Conservation (phyloP, 495 filamentous ascomycete species). For the Trichoderma reesei region DNA sequence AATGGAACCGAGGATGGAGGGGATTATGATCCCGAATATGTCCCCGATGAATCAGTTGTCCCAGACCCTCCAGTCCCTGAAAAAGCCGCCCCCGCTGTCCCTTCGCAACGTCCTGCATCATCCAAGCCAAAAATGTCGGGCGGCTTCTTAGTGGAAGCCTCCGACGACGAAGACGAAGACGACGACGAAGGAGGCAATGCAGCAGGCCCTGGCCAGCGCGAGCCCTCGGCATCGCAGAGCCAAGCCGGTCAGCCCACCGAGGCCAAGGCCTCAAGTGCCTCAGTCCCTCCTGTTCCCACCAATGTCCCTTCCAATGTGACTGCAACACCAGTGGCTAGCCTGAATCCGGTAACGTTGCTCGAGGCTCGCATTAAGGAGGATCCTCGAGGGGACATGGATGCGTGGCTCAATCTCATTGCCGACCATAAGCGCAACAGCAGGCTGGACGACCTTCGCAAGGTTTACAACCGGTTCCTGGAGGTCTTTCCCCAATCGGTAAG, state of each 20-base stretch:
- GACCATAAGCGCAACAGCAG: constrained; percentile 77
- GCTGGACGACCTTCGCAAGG: constrained; percentile 65
- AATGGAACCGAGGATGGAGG: constrained; percentile 33
- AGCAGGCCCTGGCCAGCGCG: not conserved
- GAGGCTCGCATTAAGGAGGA: constrained; percentile 88
- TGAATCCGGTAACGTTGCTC: constrained; percentile 72
- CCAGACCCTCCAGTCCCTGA: constrained; percentile 8
- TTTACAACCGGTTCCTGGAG: constrained; percentile 77
- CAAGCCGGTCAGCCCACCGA: not conserved
- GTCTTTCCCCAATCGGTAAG: constrained; percentile 87
- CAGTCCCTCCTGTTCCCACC: constrained; percentile 11
- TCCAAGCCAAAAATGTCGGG: constrained; percentile 62
- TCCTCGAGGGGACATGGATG: constrained; percentile 79
- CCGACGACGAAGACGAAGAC: constrained; percentile 44
- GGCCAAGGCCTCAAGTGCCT: not conserved
- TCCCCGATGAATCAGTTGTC: constrained; percentile 17
- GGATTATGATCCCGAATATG: constrained; percentile 43
- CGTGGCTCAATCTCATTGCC: constrained; percentile 77
- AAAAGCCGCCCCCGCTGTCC: constrained; percentile 17
- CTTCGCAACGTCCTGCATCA: constrained; percentile 23
- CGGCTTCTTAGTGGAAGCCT: constrained; percentile 73
- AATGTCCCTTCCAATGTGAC: constrained; percentile 12
- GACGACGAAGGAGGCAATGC: constrained; percentile 38
- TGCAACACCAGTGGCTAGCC: constrained; percentile 31
- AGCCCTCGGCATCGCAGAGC: not conserved